Evolutionary conservation across 179 eudicot species (phyloP), one percentile per base, ranked within the genome.

Genomic region (Vitellaria paradoxa): DNA sequence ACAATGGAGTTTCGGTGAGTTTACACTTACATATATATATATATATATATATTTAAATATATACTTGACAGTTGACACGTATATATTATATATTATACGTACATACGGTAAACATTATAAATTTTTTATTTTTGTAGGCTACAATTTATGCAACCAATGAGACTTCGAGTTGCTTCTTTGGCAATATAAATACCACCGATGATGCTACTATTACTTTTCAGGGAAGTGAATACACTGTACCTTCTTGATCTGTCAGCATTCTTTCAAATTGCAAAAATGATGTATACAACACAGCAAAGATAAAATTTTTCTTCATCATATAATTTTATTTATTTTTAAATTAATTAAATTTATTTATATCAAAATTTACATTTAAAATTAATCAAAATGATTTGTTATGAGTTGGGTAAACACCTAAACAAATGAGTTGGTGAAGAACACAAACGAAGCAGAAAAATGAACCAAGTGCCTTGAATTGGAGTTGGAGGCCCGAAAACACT

Each of bases 211-310:
- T 93, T 20, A 73, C 55, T 7, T 83, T 66, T 9, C 61, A 64
- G 26, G 91, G 89, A 18, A 79, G 52, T 2, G 60, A 70, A 0
- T 76, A 66, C 61, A 76, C 49, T 0, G 82, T 92, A 30, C 93
- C 92, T 0, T 92, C 97, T 45, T 92, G 96, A 93, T 92, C 98
- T 15, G 93, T 93, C 11, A 91, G 93, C 55, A 82, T 93, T n/a
- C n/a, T n/a, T n/a, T n/a, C n/a, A n/a, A n/a, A n/a, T n/a, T n/a
- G n/a, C n/a, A n/a, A n/a, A n/a, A 77, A 45, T 10, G 97, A 82
- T 78, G 85, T 70, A 3, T 90, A 87, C 78, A 93, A 92, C 84
- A 89, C 97, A 2, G 98, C 98, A 5, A 92, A 89, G 91, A 93
- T 89, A 79, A 26, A 7, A 14, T 10, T 49, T 26, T 60, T 1